Percentiles rank a stretch among this genome's conserved stretches.
Evolutionary conservation across 2,329 filamentous ascomycete species (phyloP).

Genomic region (Bipolaris sorokiniana): DNA sequence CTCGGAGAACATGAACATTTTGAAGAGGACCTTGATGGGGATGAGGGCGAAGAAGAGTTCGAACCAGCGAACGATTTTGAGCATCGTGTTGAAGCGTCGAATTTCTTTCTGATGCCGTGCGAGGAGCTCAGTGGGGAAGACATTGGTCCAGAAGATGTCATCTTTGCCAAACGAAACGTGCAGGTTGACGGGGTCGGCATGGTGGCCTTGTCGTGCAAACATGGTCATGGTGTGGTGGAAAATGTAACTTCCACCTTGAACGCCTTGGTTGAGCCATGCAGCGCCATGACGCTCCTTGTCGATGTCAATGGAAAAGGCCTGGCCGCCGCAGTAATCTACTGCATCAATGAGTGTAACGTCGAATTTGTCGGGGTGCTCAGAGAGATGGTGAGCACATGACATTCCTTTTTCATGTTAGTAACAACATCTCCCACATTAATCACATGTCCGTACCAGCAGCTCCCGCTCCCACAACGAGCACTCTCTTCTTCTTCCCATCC

Average conservation of each 20-base stretch:
- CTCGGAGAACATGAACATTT: slow-evolving; percentile 70
- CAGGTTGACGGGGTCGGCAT: slow-evolving; percentile 63
- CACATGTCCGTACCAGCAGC: slow-evolving; percentile 44
- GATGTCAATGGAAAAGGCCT: slow-evolving; percentile 64
- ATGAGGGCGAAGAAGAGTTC: slow-evolving; percentile 65
- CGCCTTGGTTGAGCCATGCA: slow-evolving; percentile 66
- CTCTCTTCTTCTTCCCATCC: slow-evolving; percentile 43
- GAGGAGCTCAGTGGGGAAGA: slow-evolving; percentile 66
- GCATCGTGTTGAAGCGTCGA: slow-evolving; percentile 59
- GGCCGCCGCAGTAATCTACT: slow-evolving; percentile 64
- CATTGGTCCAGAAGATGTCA: slow-evolving; percentile 69
- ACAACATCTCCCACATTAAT: neutral
- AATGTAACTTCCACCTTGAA: slow-evolving; percentile 69
- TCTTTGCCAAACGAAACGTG: slow-evolving; percentile 70
- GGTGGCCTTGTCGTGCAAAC: slow-evolving; percentile 63
- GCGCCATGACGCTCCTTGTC: slow-evolving; percentile 64
- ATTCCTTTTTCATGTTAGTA: slow-evolving; percentile 49
- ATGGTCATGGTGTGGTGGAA: slow-evolving; percentile 72
- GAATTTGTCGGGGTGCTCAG: slow-evolving; percentile 69
- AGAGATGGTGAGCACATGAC: slow-evolving; percentile 71
- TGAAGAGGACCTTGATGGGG: slow-evolving; percentile 68
- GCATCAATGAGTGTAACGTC: slow-evolving; percentile 56
- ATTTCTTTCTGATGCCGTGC: slow-evolving; percentile 63
- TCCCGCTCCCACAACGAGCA: slow-evolving; percentile 50
- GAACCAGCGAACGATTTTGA: slow-evolving; percentile 65